Conservation (phyloP, 2,329 filamentous ascomycete genomes). For the Penicillium freii region DNA sequence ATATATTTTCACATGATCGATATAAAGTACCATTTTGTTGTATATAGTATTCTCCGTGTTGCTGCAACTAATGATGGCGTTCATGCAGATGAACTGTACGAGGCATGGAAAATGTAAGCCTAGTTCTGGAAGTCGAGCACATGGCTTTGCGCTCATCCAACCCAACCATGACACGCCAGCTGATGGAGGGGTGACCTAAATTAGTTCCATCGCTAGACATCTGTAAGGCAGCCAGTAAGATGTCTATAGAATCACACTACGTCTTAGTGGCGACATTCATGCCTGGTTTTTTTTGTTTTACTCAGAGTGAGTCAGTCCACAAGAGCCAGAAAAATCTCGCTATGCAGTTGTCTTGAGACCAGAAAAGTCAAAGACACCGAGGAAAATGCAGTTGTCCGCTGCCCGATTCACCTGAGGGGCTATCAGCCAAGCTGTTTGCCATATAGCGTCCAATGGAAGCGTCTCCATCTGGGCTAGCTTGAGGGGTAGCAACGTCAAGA, state of each 20-base stretch:
- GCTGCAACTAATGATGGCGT: conserved; percentile 16
- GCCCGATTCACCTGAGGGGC: conserved; percentile 17
- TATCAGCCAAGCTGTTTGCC: conserved; percentile 14
- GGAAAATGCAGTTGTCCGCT: conserved; percentile 18
- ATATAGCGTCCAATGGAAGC: conserved; percentile 10
- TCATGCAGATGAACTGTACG: conserved; percentile 25
- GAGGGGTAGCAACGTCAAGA: conserved; percentile 22
- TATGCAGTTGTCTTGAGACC: background rate
- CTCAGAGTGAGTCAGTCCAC: conserved; percentile 2
- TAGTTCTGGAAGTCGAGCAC: conserved; percentile 25
- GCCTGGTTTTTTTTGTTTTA: background rate
- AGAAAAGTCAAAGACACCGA: background rate
- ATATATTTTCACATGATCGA: background rate
- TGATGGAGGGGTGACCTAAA: conserved; percentile 5
- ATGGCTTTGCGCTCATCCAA: conserved; percentile 24
- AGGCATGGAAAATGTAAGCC: conserved; percentile 9
- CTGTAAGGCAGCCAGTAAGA: conserved; percentile 13
- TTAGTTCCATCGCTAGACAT: background rate
- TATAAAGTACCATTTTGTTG: background rate
- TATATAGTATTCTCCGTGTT: conserved; percentile 1
- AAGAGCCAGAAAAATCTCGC: background rate
- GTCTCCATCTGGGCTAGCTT: conserved; percentile 27
- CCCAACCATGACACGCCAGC: conserved; percentile 12
- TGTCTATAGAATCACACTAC: background rate
- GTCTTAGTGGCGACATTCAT: conserved; percentile 1